Conservation (phyloP, 2,329 filamentous ascomycete genomes). For the Canariomyces notabilis region DNA sequence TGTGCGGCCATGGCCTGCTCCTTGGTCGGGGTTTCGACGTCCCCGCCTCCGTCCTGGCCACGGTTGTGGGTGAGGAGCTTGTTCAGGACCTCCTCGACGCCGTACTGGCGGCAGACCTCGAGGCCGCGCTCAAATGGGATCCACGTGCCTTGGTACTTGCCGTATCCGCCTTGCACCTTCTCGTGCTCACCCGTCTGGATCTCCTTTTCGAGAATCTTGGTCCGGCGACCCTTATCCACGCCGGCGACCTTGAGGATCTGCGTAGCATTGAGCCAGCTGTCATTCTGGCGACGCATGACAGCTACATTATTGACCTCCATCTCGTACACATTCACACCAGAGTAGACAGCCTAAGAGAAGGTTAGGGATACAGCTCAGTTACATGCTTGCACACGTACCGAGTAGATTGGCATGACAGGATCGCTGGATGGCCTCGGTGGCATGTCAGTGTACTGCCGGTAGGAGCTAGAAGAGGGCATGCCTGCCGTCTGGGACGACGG, state of each 20-base stretch:
- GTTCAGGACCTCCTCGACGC: constrained; percentile 69
- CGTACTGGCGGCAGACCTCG: constrained; percentile 80
- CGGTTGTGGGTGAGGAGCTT: constrained; percentile 78
- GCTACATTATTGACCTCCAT: constrained; percentile 94
- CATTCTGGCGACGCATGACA: constrained; percentile 91
- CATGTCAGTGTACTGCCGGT: constrained; percentile 38
- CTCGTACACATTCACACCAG: constrained; percentile 93
- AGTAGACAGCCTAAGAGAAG: constrained; percentile 69
- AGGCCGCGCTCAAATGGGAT: constrained; percentile 89
- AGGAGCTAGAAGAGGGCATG: constrained; percentile 32
- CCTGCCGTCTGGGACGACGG: constrained; percentile 42
- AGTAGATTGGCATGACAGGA: constrained; percentile 54
- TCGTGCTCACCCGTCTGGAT: constrained; percentile 95
- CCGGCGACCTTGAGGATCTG: constrained; percentile 97
- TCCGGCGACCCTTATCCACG: constrained; percentile 95
- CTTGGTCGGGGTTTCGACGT: constrained; percentile 92
- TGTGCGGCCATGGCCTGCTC: constrained; percentile 97
- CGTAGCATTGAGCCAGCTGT: constrained; percentile 96
- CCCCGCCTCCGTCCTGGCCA: constrained; percentile 67
- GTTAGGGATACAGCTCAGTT: constrained; percentile 8
- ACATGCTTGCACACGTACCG: constrained; percentile 38
- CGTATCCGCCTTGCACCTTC: constrained; percentile 97
- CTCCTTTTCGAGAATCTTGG: constrained; percentile 96
- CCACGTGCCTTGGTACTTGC: constrained; percentile 99
- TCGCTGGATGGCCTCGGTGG: constrained; percentile 34